Conservation (phyloP, 2,329 filamentous ascomycete genomes). For the Ambrosiella cleistominuta region DNA sequence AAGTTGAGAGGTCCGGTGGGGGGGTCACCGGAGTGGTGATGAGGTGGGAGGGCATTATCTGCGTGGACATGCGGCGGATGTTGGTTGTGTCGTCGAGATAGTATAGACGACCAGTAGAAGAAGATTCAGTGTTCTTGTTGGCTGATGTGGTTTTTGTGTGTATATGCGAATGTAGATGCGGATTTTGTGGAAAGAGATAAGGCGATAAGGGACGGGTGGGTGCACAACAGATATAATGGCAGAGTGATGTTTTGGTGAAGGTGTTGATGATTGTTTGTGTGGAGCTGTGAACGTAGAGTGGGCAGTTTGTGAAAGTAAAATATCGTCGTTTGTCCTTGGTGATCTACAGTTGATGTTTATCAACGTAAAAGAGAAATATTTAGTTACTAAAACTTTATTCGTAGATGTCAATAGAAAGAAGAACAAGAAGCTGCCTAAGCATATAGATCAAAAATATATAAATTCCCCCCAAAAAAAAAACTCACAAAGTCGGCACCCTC, state of each 20-base stretch:
- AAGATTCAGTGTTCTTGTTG: too few species aligned
- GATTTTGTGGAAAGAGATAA: neutral
- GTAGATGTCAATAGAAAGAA: neutral
- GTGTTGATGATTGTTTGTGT: neutral
- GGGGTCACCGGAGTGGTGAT: slow-evolving; percentile 23
- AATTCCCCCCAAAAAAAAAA: neutral
- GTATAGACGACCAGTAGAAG: too few species aligned
- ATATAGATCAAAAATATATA: neutral
- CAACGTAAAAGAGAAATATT: neutral
- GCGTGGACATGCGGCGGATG: neutral
- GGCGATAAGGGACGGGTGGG: neutral
- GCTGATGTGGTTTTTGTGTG: neutral
- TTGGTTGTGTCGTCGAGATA: neutral
- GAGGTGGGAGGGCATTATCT: slow-evolving; percentile 13
- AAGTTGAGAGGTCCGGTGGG: slow-evolving; percentile 23
- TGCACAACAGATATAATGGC: neutral
- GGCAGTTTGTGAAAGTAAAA: neutral
- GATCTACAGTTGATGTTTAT: neutral
- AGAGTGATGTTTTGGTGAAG: neutral
- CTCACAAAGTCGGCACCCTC: neutral
- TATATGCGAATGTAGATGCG: neutral
- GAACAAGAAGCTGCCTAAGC: neutral
- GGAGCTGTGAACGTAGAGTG: neutral
- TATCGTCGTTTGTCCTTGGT: neutral
- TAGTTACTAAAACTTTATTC: neutral